These are phyloP conservation scores for Williopsis jadinii DNA, from an alignment of 1,139 yeast species.

Conservation along the genomic window DNA sequence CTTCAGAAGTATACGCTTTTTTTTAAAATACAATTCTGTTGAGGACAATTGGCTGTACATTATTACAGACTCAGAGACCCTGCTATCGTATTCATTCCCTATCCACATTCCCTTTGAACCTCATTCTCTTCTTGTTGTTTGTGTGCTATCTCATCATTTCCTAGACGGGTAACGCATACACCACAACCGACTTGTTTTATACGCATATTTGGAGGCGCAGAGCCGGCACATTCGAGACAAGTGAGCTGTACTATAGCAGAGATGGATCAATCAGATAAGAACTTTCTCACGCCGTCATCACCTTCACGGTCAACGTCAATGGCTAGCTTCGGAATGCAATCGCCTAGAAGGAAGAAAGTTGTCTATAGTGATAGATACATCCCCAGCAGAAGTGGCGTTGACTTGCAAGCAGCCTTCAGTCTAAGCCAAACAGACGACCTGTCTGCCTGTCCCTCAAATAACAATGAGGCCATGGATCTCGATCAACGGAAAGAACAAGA, in stretches of 20 bases:
- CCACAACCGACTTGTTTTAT: too few relatives aligned
- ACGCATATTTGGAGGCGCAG: too few relatives aligned
- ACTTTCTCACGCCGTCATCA: slow-evolving; percentile 20
- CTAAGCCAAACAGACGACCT: slow-evolving; percentile 40
- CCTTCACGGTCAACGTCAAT: slow-evolving; percentile 21
- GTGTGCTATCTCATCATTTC: too few relatives aligned
- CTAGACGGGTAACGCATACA: too few relatives aligned
- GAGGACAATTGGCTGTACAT: too few relatives aligned
- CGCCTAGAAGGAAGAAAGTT: slow-evolving; percentile 21
- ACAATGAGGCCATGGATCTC: slow-evolving; percentile 47
- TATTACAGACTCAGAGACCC: too few relatives aligned
- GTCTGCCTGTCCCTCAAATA: slow-evolving; percentile 9
- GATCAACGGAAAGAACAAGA: slow-evolving; percentile 68
- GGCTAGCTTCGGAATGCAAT: slow-evolving; percentile 12
- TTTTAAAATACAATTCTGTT: too few relatives aligned
- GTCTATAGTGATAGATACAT: slow-evolving; percentile 76
- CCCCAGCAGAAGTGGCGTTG: slow-evolving; percentile 80
- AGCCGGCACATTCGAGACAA: too few relatives aligned
- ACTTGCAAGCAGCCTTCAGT: slow-evolving; percentile 82
- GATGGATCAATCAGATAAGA: slow-evolving; percentile 8
- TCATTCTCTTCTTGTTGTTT: too few relatives aligned
- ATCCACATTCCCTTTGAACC: too few relatives aligned
- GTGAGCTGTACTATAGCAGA: neutral
- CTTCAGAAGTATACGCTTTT: too few relatives aligned
- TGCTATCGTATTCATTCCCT: too few relatives aligned